Conservation (phyloP, 805 yeast genomes). For the Yarrowia bubula region DNA sequence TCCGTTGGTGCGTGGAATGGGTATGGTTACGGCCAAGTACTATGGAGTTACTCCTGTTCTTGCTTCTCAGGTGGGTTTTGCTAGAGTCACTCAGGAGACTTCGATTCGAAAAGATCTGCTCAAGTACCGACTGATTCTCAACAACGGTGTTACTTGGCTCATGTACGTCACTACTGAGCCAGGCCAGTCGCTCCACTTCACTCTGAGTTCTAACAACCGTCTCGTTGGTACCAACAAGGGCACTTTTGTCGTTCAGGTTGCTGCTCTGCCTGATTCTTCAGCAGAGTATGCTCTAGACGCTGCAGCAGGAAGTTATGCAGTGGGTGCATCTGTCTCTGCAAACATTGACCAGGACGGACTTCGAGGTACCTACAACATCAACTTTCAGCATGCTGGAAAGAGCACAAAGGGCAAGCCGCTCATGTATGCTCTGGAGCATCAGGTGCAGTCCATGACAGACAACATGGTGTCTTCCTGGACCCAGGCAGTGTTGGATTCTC, state of each 20-base stretch:
- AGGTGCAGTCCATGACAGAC: constrained; percentile 43
- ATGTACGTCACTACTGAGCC: constrained; percentile 46
- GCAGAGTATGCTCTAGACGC: constrained; percentile 48
- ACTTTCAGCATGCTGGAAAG: constrained; percentile 34
- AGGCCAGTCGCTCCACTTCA: constrained; percentile 35
- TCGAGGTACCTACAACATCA: constrained; percentile 26
- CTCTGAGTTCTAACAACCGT: constrained; percentile 42
- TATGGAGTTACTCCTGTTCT: constrained; percentile 34
- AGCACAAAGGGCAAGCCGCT: constrained; percentile 36
- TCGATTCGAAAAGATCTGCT: constrained; percentile 43
- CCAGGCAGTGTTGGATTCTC: constrained; percentile 44
- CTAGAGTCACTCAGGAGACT: constrained; percentile 45
- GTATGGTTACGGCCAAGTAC: constrained; percentile 53
- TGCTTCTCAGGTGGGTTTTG: constrained; percentile 63
- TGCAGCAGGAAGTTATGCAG: constrained; percentile 63
- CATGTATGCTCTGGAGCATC: constrained; percentile 63
- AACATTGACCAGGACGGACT: constrained; percentile 30
- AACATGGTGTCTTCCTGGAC: constrained; percentile 37
- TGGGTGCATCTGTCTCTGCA: constrained; percentile 48
- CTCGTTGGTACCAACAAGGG: constrained; percentile 46
- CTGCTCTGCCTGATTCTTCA: constrained; percentile 45
- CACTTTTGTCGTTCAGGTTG: constrained; percentile 59
- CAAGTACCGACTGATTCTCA: constrained; percentile 56
- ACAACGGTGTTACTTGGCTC: constrained; percentile 63
- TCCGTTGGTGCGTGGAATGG: constrained; percentile 62